Percentiles rank a stretch among this genome's conserved stretches.
These are phyloP conservation scores for Phytopythium mirpurense DNA, from an alignment of 352 stramenopile genomes.

Conservation along the genomic window DNA sequence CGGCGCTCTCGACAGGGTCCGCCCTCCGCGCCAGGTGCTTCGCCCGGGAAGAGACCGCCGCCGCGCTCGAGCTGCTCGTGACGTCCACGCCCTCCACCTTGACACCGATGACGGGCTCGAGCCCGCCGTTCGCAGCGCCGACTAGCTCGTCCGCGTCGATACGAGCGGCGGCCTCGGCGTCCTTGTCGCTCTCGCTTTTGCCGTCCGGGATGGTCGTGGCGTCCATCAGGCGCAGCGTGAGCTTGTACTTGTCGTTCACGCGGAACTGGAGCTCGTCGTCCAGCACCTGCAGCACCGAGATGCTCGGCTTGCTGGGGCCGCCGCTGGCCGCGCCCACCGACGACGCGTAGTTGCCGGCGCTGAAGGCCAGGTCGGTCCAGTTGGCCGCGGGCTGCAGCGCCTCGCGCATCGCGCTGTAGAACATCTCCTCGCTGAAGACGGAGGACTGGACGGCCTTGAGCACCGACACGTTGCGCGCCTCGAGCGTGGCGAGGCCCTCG, in stretches of 20 bases:
- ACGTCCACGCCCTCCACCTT: conserved; percentile 13
- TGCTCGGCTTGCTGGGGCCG: conserved; percentile 32
- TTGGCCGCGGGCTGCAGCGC: conserved; percentile 55
- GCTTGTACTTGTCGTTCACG: conserved; percentile 67
- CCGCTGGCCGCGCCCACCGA: too few relatives aligned
- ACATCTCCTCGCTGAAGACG: conserved; percentile 83
- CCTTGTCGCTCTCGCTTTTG: conserved; percentile 3
- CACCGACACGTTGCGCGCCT: conserved; percentile 65
- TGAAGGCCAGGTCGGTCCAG: conserved; percentile 69
- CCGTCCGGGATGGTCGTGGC: conserved; percentile 29
- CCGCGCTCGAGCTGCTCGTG: conserved; percentile 18
- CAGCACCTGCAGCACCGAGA: conserved; percentile 72
- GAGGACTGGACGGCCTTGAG: conserved; percentile 82
- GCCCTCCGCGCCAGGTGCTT: neutral
- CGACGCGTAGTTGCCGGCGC: conserved; percentile 44
- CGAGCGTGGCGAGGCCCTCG: conserved; percentile 53
- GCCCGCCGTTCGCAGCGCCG: neutral
- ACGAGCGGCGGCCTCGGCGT: neutral
- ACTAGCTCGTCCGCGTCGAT: neutral
- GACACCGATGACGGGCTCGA: conserved; percentile 4
- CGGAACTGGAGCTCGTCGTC: conserved; percentile 79
- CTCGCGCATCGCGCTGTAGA: conserved; percentile 81
- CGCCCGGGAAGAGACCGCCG: neutral
- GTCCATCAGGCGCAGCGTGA: conserved; percentile 71
- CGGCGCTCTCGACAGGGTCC: conserved; percentile 21